Evolutionary conservation across 2,329 filamentous ascomycete species (phyloP).

Genomic region (Beauveria brongniartii): DNA sequence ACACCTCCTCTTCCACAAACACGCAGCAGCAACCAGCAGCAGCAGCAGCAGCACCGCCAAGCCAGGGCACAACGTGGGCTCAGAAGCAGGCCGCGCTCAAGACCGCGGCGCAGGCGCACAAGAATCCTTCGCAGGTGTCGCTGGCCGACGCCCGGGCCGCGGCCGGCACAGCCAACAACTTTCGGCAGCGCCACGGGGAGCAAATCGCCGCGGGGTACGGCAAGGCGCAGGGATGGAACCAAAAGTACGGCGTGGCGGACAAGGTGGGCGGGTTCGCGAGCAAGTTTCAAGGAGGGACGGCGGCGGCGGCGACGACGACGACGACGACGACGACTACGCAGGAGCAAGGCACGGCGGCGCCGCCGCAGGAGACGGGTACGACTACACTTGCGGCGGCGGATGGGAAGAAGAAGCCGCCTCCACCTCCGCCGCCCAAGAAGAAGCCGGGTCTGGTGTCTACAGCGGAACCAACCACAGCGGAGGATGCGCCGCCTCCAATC

Average conservation of each 20-base stretch:
- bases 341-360: not conserved
- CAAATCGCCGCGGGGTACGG: slow-evolving; percentile 54
- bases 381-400: not conserved
- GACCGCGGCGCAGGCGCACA: slow-evolving; percentile 51
- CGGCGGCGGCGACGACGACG: not conserved
- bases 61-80: slow-evolving; percentile 52
- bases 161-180: slow-evolving; percentile 57
- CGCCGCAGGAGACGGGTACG: not conserved
- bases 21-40: slow-evolving; percentile 10
- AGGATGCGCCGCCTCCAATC: slow-evolving; percentile 40
- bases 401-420: slow-evolving; percentile 41
- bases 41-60: slow-evolving; percentile 19
- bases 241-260: slow-evolving; percentile 50
- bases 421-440: slow-evolving; percentile 45
- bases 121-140: slow-evolving; percentile 54
- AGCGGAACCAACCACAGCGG: slow-evolving; percentile 16
- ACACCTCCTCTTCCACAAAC: slow-evolving; percentile 22
- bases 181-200: slow-evolving; percentile 61
- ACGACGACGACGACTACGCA: not conserved
- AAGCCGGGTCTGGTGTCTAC: slow-evolving; percentile 30
- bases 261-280: slow-evolving; percentile 25
- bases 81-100: slow-evolving; percentile 57
- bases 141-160: slow-evolving; percentile 49
- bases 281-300: not conserved
- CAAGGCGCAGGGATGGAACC: slow-evolving; percentile 48